These are phyloP conservation scores for Epichloe sp. DNA, from an alignment of 2,329 filamentous ascomycete genomes.

Conservation along the genomic window DNA sequence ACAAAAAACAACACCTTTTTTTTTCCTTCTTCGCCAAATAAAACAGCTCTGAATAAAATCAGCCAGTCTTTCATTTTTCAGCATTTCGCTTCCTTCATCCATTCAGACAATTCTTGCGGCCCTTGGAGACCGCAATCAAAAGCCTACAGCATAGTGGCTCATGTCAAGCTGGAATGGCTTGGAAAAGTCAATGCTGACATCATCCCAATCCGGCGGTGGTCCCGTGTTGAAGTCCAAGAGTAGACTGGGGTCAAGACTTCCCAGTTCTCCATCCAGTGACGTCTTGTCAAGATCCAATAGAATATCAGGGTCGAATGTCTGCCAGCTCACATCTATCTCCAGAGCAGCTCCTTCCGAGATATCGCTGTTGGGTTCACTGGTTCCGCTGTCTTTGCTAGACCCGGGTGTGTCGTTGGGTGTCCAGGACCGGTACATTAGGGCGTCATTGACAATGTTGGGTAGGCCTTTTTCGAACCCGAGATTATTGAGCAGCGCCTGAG, in stretches of 20 bases:
- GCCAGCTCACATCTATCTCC: conserved; percentile 41
- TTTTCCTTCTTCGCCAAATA: too few species aligned
- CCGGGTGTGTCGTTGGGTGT: conserved; percentile 53
- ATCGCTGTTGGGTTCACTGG: conserved; percentile 49
- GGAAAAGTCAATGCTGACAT: conserved; percentile 34
- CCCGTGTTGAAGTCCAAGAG: conserved; percentile 13
- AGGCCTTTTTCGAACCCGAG: conserved; percentile 22
- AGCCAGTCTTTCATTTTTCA: too few species aligned
- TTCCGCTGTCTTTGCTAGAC: conserved; percentile 46
- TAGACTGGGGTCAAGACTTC: conserved; percentile 18
- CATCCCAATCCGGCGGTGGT: conserved; percentile 32
- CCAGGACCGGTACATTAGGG: conserved; percentile 38
- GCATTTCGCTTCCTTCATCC: too few species aligned
- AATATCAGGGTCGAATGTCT: conserved; percentile 32
- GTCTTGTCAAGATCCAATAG: conserved; percentile 29
- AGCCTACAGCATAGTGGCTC: conserved; percentile 20
- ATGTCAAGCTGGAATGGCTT: conserved; percentile 42
- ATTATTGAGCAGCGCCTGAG: conserved; percentile 26
- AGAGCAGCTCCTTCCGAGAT: conserved; percentile 41
- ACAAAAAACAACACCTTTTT: too few species aligned
- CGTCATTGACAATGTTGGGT: conserved; percentile 37
- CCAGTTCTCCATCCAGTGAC: conserved; percentile 11
- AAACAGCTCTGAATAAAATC: too few species aligned
- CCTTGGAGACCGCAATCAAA: background rate
- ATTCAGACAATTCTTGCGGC: too few species aligned